Evolutionary conservation across 805 yeast species (phyloP), one percentile per base, ranked within the genome.

Genomic region (Pichia deserticola): DNA sequence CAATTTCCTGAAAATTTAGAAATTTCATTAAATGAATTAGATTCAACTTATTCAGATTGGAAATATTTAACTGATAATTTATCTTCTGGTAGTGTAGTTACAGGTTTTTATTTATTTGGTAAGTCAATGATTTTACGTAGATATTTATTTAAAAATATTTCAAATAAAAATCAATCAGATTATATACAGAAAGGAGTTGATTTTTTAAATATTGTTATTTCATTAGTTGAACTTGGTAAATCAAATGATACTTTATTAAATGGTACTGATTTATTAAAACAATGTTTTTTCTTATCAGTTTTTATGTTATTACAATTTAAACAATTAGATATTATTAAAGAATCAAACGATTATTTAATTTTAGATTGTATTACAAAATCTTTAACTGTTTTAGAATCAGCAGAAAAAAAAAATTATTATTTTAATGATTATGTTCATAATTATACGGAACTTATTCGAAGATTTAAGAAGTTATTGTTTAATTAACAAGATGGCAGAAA

Each of bases 1-100:
- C 84, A 81, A 55, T 60, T 58, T 37, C 56, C 61, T 28, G 66
- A 62, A 44, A 44, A 56, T 8, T 40, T 62, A n/a, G 56, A 49
- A 1, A 48, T 47, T 6, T 57, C 63, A 12, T 37, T 54, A 28
- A 57, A 53, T 44, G 65, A 62, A 13, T 45, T 62, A n/a, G 52
- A 53, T 20, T 52, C 57, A 5, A 50, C 60, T 3, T 56, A 54
- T 41, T 40, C 49, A 5, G 64, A 61, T 44, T 62, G 66, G 66
- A 46, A 53, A 33, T 58, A 62, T 48, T 49, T 62, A 28, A 52
- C 58, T 30, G 60, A 55, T n/a, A 62, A 57, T 41, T 28, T 45
- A 20, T 47, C 60, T 12, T 40, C 46, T 2, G 60, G 59, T 12
- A 30, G 13, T 10, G 8, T 47, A 35, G n/a, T 61, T 37, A 34